Conservation (phyloP, 257 asterid species). For the Jacaranda copaia region DNA sequence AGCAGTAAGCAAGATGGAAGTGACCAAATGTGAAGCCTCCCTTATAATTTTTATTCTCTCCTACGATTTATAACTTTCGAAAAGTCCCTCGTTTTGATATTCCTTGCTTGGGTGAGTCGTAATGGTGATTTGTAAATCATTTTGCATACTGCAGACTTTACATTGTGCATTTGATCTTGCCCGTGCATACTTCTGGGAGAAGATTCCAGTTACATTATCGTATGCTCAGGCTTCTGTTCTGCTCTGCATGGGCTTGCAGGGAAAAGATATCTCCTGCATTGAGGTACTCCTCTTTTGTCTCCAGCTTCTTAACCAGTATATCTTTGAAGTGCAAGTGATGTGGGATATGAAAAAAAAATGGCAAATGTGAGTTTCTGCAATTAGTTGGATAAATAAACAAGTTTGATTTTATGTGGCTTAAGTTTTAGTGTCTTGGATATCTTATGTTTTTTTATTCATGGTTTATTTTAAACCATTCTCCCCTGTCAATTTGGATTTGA, state of each 20-base stretch:
- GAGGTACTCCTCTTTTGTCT: constrained; percentile 58
- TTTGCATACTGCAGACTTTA: constrained; percentile 56
- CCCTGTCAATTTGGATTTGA: background rate
- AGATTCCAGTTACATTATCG: constrained; percentile 82
- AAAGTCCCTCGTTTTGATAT: constrained; percentile 12
- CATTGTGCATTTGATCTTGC: constrained; percentile 67
- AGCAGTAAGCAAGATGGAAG: background rate
- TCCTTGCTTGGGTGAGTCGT: background rate
- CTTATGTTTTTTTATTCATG: no score
- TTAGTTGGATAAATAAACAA: background rate
- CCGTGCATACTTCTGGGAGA: constrained; percentile 69
- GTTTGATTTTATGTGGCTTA: background rate
- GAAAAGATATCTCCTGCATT: constrained; percentile 61
- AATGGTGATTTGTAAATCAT: background rate
- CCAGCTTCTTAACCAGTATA: constrained; percentile 10
- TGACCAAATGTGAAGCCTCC: background rate
- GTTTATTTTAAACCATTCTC: no score
- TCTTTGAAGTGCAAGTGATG: background rate
- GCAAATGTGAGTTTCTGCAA: background rate
- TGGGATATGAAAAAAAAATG: background rate
- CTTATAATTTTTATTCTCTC: background rate
- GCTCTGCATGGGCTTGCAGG: constrained; percentile 91
- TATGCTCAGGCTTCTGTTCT: constrained; percentile 85
- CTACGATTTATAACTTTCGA: background rate
- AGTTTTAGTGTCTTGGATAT: no score